These are phyloP conservation scores for Cicer yamashitae DNA, from an alignment of 306 rosid genomes.

Conservation along the genomic window DNA sequence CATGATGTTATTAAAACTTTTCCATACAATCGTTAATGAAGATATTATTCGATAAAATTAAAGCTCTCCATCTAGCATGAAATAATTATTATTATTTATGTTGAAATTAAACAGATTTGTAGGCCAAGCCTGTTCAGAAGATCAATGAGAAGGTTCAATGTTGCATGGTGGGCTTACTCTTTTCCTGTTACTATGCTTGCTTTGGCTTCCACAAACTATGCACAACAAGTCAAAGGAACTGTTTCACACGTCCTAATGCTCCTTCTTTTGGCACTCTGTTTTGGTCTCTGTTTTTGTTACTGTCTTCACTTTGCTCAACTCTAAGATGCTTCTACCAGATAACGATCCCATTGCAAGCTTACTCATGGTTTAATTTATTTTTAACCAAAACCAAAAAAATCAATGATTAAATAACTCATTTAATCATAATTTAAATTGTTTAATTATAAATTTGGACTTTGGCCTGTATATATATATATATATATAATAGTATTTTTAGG, in stretches of 20 bases:
- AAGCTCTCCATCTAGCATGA: no score
- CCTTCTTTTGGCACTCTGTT: slow-evolving; percentile 47
- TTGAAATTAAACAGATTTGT: slow-evolving; percentile 49
- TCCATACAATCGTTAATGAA: no score
- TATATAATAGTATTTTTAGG: no score
- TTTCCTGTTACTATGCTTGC: slow-evolving; percentile 61
- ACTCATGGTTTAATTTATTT: slow-evolving; percentile 24
- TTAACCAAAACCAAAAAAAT: neutral
- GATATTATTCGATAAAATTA: no score
- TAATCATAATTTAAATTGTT: neutral
- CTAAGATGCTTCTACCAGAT: slow-evolving; percentile 60
- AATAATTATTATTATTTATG: neutral
- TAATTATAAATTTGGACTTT: neutral
- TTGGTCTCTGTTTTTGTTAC: slow-evolving; percentile 46
- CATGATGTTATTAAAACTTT: neutral
- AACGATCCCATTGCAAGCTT: slow-evolving; percentile 51
- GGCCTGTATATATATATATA: no score
- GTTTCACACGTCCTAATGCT: slow-evolving; percentile 50
- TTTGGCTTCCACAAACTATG: slow-evolving; percentile 59
- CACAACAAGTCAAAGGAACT: slow-evolving; percentile 52
- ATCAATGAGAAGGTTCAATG: slow-evolving; percentile 63
- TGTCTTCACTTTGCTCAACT: slow-evolving; percentile 50
- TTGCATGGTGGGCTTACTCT: slow-evolving; percentile 78
- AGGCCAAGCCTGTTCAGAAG: slow-evolving; percentile 67
- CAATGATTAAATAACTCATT: slow-evolving; percentile 6